phyloP scores from a whole-genome alignment of 2,329 filamentous ascomycete species.

The Curvularia sp. region DNA sequence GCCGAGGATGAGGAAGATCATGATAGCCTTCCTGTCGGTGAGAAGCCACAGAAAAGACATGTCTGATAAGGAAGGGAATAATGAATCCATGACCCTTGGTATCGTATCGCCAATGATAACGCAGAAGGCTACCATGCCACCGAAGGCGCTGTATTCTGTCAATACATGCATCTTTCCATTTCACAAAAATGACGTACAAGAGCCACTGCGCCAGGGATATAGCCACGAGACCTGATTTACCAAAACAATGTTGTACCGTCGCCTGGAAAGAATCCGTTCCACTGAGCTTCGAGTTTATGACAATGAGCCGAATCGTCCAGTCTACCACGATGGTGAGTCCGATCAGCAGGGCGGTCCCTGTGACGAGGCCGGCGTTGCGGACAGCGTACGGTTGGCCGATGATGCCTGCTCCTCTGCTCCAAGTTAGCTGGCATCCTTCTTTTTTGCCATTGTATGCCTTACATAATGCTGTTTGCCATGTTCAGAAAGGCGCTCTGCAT shows the following conservation, averaged over 20 bases:
- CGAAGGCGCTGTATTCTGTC: conserved; percentile 71
- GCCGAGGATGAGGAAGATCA: conserved; percentile 83
- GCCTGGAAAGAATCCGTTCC: conserved; percentile 94
- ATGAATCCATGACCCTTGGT: conserved; percentile 81
- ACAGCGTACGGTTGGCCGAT: conserved; percentile 94
- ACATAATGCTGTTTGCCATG: conserved; percentile 98
- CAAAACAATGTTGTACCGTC: conserved; percentile 95
- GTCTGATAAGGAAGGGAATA: conserved; percentile 77
- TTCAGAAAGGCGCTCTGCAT: conserved; percentile 96
- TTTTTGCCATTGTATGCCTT: conserved; percentile 14
- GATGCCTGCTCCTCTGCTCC: conserved; percentile 65
- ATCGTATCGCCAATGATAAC: conserved; percentile 98
- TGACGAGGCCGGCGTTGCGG: conserved; percentile 83
- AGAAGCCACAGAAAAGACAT: conserved; percentile 83
- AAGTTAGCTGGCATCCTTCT: conserved; percentile 21
- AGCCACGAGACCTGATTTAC: conserved; percentile 82
- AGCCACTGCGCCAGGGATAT: conserved; percentile 95
- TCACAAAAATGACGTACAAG: conserved; percentile 61
- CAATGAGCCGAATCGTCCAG: conserved; percentile 97
- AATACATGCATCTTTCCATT: conserved; percentile 19
- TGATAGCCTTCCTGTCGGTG: conserved; percentile 80
- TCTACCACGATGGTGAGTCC: conserved; percentile 84
- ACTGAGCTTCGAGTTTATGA: conserved; percentile 96
- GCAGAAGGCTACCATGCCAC: conserved; percentile 97
- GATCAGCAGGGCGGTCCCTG: conserved; percentile 79